Conservation (phyloP, 441 rosid genomes). For the Mallotus repandus region DNA sequence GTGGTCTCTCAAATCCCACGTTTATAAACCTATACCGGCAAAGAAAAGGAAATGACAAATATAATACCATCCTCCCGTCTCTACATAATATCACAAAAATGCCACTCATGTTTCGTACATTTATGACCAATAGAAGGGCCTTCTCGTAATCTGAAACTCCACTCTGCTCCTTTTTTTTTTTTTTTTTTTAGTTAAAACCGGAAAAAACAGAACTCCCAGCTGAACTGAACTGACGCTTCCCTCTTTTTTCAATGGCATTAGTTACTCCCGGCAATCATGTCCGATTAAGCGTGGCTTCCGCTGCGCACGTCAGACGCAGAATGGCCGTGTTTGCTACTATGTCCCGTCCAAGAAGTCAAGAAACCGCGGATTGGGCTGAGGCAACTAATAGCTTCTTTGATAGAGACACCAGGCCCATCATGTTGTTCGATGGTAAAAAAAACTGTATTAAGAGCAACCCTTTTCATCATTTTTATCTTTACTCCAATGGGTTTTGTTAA, state of each 20-base stretch:
- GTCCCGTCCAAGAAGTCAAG: slow-evolving; percentile 26
- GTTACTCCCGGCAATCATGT: slow-evolving; percentile 39
- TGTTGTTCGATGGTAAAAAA: slow-evolving; percentile 74
- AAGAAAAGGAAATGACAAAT: too few species aligned
- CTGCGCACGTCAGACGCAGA: slow-evolving; percentile 28
- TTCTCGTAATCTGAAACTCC: background rate
- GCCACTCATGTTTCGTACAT: background rate
- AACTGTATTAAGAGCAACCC: background rate
- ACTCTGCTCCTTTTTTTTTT: too few species aligned
- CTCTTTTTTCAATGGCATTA: slow-evolving; percentile 42
- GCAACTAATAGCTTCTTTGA: slow-evolving; percentile 74
- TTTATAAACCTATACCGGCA: background rate
- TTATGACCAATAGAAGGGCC: background rate
- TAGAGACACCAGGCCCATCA: slow-evolving; percentile 75
- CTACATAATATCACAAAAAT: background rate
- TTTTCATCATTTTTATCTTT: background rate
- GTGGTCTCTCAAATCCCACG: slow-evolving; percentile 13
- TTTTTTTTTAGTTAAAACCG: background rate
- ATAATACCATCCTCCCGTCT: background rate
- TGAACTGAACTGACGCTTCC: background rate
- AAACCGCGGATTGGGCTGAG: slow-evolving; percentile 48
- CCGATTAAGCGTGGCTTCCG: slow-evolving; percentile 20
- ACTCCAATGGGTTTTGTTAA: background rate
- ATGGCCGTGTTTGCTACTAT: slow-evolving; percentile 39
- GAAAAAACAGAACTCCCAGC: background rate